These are phyloP conservation scores for Scalesia atractyloides DNA, from an alignment of 129 eudicot genomes.

Conservation along the genomic window DNA sequence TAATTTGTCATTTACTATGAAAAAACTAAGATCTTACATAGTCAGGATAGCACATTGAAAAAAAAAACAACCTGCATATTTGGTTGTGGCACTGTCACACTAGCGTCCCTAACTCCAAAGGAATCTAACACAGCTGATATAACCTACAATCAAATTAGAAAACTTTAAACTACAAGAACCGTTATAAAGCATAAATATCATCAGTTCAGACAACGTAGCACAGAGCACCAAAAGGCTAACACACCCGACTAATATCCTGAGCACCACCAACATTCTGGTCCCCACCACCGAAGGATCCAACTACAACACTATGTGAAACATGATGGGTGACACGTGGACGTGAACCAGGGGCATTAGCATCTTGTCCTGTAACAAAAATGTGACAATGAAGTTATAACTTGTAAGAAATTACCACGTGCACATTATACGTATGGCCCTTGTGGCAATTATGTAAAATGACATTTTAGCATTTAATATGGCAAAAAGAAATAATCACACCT, in stretches of 20 bases:
- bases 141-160: slow-evolving; percentile 46
- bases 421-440: background rate
- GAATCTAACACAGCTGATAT: slow-evolving; percentile 85
- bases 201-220: slow-evolving; percentile 8
- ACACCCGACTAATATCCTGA: slow-evolving; percentile 80
- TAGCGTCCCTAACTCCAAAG: slow-evolving; percentile 59
- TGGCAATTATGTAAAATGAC: background rate
- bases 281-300: slow-evolving; percentile 70
- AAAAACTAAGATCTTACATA: background rate
- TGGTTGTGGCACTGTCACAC: slow-evolving; percentile 42
- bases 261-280: slow-evolving; percentile 67
- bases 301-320: slow-evolving; percentile 82
- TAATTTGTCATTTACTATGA: background rate
- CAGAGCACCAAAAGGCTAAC: slow-evolving; percentile 24
- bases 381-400: background rate
- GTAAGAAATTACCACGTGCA: background rate
- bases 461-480: background rate
- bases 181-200: slow-evolving; percentile 3
- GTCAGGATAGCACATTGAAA: background rate
- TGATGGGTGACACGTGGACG: slow-evolving; percentile 81
- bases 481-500: slow-evolving; percentile 33
- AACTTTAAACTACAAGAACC: background rate
- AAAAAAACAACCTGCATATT: slow-evolving; percentile 49
- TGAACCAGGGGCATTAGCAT: slow-evolving; percentile 50
- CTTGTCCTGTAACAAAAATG: slow-evolving; percentile 50